Conservation (phyloP, 73 alveolate genomes). For the Paramecium primaurelia region DNA sequence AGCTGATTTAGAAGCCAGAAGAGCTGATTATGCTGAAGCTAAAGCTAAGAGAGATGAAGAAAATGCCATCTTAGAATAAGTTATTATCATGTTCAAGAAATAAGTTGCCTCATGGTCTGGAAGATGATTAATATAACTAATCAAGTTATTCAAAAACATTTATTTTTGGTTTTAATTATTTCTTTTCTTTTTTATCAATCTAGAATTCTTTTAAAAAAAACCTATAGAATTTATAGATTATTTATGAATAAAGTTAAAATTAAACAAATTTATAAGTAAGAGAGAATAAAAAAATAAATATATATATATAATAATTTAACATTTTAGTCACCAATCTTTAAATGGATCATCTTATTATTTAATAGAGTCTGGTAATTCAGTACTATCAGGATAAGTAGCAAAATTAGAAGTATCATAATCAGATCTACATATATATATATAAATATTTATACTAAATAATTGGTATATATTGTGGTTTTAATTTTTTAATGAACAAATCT, state of each 20-base stretch:
- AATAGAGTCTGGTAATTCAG: constrained; percentile 74
- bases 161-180: background rate
- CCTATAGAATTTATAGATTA: too few relatives aligned
- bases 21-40: constrained; percentile 38
- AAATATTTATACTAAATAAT: constrained; percentile 38
- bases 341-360: constrained; percentile 85
- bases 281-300: too few relatives aligned
- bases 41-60: constrained; percentile 49
- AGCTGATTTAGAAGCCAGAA: constrained; percentile 30
- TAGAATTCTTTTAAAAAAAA: too few relatives aligned
- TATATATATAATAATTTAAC: background rate
- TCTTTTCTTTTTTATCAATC: background rate
- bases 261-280: too few relatives aligned
- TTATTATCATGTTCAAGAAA: constrained; percentile 35
- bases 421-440: background rate
- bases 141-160: background rate
- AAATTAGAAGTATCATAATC: constrained; percentile 86
- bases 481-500: constrained; percentile 65
- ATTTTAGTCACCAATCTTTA: constrained; percentile 76
- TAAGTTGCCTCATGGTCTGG: constrained; percentile 53
- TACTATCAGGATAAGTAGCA: constrained; percentile 89
- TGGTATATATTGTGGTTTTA: constrained; percentile 88
- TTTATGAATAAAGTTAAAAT: too few relatives aligned
- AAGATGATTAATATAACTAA: constrained; percentile 40
- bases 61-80: constrained; percentile 40